Conservation (phyloP, 1,139 yeast species). For the Magnusiomyces starmeri region DNA sequence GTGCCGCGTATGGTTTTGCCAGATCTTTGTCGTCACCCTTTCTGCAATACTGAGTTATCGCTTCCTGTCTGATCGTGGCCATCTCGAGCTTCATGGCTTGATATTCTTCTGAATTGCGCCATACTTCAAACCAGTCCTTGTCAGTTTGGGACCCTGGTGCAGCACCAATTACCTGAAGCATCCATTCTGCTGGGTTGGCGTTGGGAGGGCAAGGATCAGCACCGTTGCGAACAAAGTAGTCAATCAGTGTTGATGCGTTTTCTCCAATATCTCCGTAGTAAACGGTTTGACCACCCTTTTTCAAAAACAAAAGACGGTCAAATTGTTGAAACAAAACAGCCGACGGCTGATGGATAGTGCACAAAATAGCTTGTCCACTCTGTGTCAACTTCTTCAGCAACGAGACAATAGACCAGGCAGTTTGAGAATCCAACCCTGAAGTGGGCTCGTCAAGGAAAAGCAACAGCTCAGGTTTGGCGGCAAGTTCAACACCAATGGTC, state of each 20-base stretch:
- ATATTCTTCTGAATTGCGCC: slow-evolving; percentile 51
- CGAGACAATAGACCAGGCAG: slow-evolving; percentile 74
- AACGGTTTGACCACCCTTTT: slow-evolving; percentile 67
- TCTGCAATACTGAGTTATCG: neutral
- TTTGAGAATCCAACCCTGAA: slow-evolving; percentile 79
- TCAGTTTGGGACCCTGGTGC: slow-evolving; percentile 62
- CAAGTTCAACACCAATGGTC: slow-evolving; percentile 73
- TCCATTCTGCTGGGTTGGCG: slow-evolving; percentile 73
- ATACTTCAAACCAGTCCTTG: slow-evolving; percentile 53
- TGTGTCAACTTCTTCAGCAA: slow-evolving; percentile 61
- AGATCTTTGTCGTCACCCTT: slow-evolving; percentile 22
- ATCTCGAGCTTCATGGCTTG: slow-evolving; percentile 31
- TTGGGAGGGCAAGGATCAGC: slow-evolving; percentile 54
- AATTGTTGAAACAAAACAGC: slow-evolving; percentile 63
- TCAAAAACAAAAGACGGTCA: slow-evolving; percentile 59
- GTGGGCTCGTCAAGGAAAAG: slow-evolving; percentile 82
- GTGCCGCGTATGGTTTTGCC: slow-evolving; percentile 33
- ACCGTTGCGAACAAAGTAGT: slow-evolving; percentile 60
- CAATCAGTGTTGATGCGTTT: slow-evolving; percentile 47
- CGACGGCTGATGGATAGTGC: slow-evolving; percentile 74
- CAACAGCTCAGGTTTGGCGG: slow-evolving; percentile 70
- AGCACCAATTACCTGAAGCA: slow-evolving; percentile 64
- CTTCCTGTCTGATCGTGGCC: slow-evolving; percentile 22
- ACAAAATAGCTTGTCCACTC: slow-evolving; percentile 68
- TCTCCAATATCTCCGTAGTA: slow-evolving; percentile 69